phyloP scores from a whole-genome alignment of 345 rosid species.

The Geranium rotundifolium region DNA sequence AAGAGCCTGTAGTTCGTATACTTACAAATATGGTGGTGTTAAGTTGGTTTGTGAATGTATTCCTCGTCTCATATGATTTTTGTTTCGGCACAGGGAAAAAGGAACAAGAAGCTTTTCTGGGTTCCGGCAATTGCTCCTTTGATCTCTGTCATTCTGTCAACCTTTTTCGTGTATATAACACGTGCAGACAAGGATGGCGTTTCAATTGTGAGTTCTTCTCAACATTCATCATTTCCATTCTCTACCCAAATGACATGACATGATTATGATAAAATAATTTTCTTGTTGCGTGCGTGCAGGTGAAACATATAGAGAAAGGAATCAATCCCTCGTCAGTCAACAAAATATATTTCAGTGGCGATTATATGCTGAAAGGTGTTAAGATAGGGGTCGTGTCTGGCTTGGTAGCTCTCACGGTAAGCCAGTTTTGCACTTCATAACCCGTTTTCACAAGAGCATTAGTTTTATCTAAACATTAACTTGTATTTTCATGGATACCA shows the following conservation, averaged over 20 bases:
- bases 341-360: constrained; percentile 60
- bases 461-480: constrained; percentile 2
- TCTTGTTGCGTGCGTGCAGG: constrained; percentile 31
- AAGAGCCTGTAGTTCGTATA: constrained; percentile 8
- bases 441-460: background rate
- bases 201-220: constrained; percentile 49
- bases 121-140: constrained; percentile 86
- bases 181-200: constrained; percentile 86
- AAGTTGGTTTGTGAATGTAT: background rate
- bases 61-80: constrained; percentile 6
- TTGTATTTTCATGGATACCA: constrained; percentile 6
- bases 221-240: background rate
- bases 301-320: constrained; percentile 61
- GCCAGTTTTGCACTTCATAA: constrained; percentile 9
- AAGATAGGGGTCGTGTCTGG: constrained; percentile 78
- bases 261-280: background rate
- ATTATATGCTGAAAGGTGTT: constrained; percentile 49
- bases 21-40: background rate
- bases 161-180: constrained; percentile 80
- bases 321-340: constrained; percentile 65
- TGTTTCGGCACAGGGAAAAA: constrained; percentile 55
- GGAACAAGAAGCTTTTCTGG: constrained; percentile 73
- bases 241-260: background rate
- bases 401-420: constrained; percentile 76
- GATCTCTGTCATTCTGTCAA: constrained; percentile 71